Percentiles rank a stretch among this genome's conserved stretches.
phyloP scores from a whole-genome alignment of 306 rosid species.

The Hippophae rhamnoides region DNA sequence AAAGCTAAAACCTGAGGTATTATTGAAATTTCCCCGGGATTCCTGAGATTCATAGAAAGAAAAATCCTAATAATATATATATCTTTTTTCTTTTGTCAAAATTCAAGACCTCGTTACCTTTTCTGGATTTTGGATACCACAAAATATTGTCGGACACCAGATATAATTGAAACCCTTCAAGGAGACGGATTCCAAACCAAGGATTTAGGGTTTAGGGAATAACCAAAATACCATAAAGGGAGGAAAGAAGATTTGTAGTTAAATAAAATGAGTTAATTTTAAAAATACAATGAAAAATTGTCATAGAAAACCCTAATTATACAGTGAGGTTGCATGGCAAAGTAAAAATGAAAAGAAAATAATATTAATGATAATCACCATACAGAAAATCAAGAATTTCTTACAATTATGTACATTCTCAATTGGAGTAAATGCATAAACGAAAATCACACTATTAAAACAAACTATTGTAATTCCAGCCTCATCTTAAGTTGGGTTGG shows the following conservation, averaged over 20 bases:
- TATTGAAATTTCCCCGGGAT: too few species aligned
- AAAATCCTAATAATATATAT: too few species aligned
- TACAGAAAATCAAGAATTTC: conserved; percentile 25
- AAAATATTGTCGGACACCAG: not conserved
- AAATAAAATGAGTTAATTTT: conserved; percentile 13
- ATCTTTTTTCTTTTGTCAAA: too few species aligned
- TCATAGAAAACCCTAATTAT: conserved; percentile 38
- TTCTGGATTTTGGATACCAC: too few species aligned
- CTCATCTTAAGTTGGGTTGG: conserved; percentile 49
- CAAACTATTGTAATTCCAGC: conserved; percentile 12
- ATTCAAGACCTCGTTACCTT: not conserved
- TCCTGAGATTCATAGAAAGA: too few species aligned
- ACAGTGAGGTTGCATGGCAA: conserved; percentile 25
- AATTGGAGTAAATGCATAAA: conserved; percentile 36
- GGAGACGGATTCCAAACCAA: not conserved
- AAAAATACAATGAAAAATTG: conserved; percentile 28
- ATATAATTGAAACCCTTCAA: not conserved
- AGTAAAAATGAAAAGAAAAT: conserved; percentile 18
- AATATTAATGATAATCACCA: conserved; percentile 2
- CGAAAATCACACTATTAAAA: conserved; percentile 29
- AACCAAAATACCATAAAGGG: not conserved
- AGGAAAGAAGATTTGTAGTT: conserved; percentile 11
- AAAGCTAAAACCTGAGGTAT: too few species aligned
- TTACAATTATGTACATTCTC: conserved; percentile 70
- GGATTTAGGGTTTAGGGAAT: not conserved